Conservation (phyloP, 164 flowering plant genomes). For the Akebia trifoliata region DNA sequence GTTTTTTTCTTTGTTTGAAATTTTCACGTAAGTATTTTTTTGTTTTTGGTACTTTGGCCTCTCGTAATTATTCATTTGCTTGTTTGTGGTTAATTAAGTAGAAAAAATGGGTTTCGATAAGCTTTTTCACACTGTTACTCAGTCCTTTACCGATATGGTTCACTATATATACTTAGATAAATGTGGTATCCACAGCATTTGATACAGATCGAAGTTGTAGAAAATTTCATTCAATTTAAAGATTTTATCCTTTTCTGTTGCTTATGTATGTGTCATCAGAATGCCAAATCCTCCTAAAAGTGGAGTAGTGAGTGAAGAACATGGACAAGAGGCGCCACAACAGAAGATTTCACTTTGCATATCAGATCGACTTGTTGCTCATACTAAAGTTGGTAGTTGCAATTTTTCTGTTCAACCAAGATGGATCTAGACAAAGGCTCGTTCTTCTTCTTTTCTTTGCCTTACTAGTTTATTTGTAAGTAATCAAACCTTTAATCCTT, state of each 20-base stretch:
- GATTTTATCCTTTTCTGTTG: too few relatives aligned
- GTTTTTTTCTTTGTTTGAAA: too few relatives aligned
- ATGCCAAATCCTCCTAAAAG: constrained; percentile 41
- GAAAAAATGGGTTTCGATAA: not conserved
- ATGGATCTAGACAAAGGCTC: constrained; percentile 86
- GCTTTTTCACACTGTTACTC: not conserved
- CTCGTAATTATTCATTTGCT: too few relatives aligned
- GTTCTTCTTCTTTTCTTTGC: constrained; percentile 68
- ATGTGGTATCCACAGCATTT: too few relatives aligned
- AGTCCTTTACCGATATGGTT: not conserved
- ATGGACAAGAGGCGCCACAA: constrained; percentile 49
- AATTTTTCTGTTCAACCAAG: constrained; percentile 83
- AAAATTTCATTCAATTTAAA: not conserved
- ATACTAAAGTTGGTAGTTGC: too few relatives aligned
- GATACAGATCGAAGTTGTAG: not conserved
- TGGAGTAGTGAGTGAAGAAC: constrained; percentile 44
- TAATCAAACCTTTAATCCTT: constrained; percentile 21
- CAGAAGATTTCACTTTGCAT: constrained; percentile 85
- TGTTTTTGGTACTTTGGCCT: too few relatives aligned
- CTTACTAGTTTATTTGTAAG: constrained; percentile 56
- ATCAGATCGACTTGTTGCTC: too few relatives aligned
- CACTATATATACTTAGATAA: not conserved
- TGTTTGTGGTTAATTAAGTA: not conserved
- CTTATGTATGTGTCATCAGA: constrained; percentile 20
- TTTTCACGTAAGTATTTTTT: too few relatives aligned